Evolutionary conservation across 331 rosid species (phyloP).

Genomic region (Pyrus hybrid): DNA sequence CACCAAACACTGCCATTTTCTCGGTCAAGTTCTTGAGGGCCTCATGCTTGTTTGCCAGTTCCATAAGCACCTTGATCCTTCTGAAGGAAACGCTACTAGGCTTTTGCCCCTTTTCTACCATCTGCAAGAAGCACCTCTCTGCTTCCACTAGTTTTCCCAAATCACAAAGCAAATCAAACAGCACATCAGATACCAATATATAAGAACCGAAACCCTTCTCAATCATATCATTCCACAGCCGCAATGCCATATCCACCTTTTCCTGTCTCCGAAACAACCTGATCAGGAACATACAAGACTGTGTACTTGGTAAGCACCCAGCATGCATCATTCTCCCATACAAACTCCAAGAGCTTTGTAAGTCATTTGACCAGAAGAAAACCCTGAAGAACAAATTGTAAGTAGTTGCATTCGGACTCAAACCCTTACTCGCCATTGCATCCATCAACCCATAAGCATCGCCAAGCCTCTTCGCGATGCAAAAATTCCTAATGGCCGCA

Average conservation of each 20-base stretch:
- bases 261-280: slow-evolving; percentile 66
- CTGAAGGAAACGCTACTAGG: slow-evolving; percentile 70
- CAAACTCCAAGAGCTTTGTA: slow-evolving; percentile 59
- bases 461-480: slow-evolving; percentile 82
- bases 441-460: slow-evolving; percentile 64
- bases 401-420: slow-evolving; percentile 71
- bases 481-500: slow-evolving; percentile 72
- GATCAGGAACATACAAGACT: slow-evolving; percentile 77
- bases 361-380: slow-evolving; percentile 71
- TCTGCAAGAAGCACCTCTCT: slow-evolving; percentile 76
- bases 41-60: slow-evolving; percentile 59
- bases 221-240: slow-evolving; percentile 82
- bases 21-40: slow-evolving; percentile 50
- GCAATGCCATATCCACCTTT: slow-evolving; percentile 74
- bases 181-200: slow-evolving; percentile 72
- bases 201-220: slow-evolving; percentile 81
- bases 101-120: slow-evolving; percentile 81
- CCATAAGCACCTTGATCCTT: slow-evolving; percentile 89
- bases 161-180: slow-evolving; percentile 84
- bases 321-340: slow-evolving; percentile 58
- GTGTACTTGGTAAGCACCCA: slow-evolving; percentile 71
- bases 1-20: slow-evolving; percentile 54
- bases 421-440: slow-evolving; percentile 58
- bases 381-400: slow-evolving; percentile 78
- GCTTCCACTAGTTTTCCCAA: slow-evolving; percentile 70